Evolutionary conservation across 345 rosid genomes (phyloP).

Genomic region (Salix caprea): DNA sequence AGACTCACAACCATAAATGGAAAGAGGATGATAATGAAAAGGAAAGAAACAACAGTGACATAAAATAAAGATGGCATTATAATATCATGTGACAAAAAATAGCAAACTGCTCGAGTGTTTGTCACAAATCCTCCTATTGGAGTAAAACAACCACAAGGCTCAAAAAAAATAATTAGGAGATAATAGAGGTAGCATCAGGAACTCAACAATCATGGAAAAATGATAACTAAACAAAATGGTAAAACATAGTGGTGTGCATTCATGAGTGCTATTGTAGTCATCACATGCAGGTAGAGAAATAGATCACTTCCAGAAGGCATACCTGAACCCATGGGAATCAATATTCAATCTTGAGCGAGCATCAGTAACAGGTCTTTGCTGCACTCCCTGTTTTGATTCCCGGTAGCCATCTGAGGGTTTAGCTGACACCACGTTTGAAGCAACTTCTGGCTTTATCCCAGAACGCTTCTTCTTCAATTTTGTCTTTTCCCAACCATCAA

Average conservation of each 20-base stretch:
- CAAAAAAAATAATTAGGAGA: not conserved
- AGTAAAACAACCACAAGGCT: not conserved
- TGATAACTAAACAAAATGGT: not conserved
- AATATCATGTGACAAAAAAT: not conserved
- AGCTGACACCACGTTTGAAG: constrained; percentile 46
- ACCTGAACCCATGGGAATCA: constrained; percentile 81
- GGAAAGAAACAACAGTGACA: not conserved
- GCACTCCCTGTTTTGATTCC: constrained; percentile 70
- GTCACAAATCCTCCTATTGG: not conserved
- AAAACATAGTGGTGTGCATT: not conserved
- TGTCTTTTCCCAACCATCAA: constrained; percentile 92
- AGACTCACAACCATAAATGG: not conserved
- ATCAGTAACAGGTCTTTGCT: constrained; percentile 51
- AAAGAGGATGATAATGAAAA: constrained; percentile 1
- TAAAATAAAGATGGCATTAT: not conserved
- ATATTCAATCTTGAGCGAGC: constrained; percentile 59
- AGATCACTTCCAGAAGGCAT: constrained; percentile 11
- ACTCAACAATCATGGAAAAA: not conserved
- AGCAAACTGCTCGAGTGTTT: not conserved
- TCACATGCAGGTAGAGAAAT: not conserved
- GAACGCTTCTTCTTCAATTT: constrained; percentile 91
- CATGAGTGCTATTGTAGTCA: not conserved
- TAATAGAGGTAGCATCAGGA: not conserved
- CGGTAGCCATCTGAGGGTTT: constrained; percentile 63
- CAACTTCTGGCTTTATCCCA: constrained; percentile 63